Base-by-base conservation (phyloP, 2,329 filamentous ascomycete genomes). In the Xylariaceae sp. region DNA sequence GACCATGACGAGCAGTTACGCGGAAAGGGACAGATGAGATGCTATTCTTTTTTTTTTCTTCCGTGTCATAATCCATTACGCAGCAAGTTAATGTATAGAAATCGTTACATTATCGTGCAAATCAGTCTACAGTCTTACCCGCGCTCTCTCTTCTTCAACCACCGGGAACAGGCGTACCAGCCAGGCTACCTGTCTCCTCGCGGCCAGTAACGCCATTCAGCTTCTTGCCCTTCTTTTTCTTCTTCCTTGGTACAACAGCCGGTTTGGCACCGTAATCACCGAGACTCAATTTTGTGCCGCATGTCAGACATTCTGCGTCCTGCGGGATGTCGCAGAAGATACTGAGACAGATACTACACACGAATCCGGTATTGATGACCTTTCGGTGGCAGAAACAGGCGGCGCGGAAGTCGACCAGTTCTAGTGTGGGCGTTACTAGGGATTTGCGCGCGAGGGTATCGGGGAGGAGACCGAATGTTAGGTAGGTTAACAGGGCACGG, bases 331-430 rank as follows among this genome's bases (percentile, higher is more conserved):
- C 74, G 69, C 90, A 95, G 64, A 95, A 95, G 58, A 95, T 98
- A 66, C 88, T 95, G 36, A 98, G 73, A 63, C 93, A 98, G 56
- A 98, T 90, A 50, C 88, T 95, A 72, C 93, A 98, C 29, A 98
- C 92, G 64, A 88, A 98, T 7, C 91, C 93, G 2, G 91, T 82
- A 67, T 96, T 89, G 35, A 98, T 85, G 17, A 97, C 89, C 27
- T 81, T 82, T 40, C 92, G 79, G 68, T 98, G 93, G 64, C 93
- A 98, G 70, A 98, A 98, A 64, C 93, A 98, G 3, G 93, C 93
- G n/a, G 94, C 92, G 35, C 93, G 82, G 65, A 98, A 98, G 68
- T 98, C 94, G 35, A 98, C 90, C 36, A 86, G 83, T 45, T 91
- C 86, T 29, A 88, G 84, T 6, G 86, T 88, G 0, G 93, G 91